phyloP scores from a whole-genome alignment of 2,329 filamentous ascomycete species.

The Thelonectria rubi region DNA sequence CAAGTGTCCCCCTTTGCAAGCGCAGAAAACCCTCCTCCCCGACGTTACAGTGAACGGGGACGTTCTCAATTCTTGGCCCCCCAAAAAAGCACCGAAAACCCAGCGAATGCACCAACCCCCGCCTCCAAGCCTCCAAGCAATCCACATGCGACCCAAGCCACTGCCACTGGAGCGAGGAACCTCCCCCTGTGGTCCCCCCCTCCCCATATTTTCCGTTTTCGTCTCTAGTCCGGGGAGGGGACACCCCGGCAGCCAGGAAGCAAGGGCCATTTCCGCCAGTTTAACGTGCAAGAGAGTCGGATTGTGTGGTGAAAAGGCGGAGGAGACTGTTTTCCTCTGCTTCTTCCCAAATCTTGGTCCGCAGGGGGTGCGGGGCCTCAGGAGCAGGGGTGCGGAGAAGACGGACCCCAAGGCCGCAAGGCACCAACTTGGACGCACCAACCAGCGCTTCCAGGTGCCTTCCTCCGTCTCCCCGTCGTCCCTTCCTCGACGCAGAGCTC shows the following conservation, averaged over 20 bases:
- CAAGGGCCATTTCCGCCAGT: constrained; percentile 37
- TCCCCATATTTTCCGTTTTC: not conserved
- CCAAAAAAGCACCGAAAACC: not conserved
- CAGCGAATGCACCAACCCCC: not conserved
- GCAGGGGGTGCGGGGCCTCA: not conserved
- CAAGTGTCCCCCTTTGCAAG: not conserved
- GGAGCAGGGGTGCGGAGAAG: not conserved
- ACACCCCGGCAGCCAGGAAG: constrained; percentile 18
- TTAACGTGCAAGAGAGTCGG: constrained; percentile 36
- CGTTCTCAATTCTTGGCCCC: not conserved
- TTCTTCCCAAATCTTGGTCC: not conserved
- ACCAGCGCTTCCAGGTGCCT: too few species aligned
- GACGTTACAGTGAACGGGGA: not conserved
- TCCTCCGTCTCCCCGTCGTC: too few species aligned
- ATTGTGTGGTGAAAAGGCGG: constrained; percentile 42
- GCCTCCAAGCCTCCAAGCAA: constrained; percentile 13
- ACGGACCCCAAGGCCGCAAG: constrained; percentile 17
- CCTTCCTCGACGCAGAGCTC: not conserved
- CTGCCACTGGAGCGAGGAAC: constrained; percentile 13
- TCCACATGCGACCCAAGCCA: constrained; percentile 18
- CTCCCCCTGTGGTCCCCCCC: constrained; percentile 5
- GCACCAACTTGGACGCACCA: not conserved
- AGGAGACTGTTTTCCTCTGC: constrained; percentile 18
- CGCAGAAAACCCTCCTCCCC: not conserved
- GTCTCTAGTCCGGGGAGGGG: constrained; percentile 24